Base-by-base conservation (phyloP, 2,329 filamentous ascomycete genomes). In the Cadophora malorum region DNA sequence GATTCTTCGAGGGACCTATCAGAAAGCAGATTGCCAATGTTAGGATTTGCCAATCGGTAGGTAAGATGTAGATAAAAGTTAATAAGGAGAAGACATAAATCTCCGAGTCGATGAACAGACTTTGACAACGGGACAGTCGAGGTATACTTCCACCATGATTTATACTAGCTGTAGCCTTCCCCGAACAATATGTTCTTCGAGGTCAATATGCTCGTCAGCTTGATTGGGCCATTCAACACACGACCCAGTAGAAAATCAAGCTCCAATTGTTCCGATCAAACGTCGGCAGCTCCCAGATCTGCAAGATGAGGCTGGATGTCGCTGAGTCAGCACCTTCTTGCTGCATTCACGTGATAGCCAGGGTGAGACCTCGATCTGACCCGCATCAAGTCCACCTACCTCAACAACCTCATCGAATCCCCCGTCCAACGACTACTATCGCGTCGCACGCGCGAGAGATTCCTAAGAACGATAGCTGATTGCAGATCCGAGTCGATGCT, bases 401-500 rank as follows among this genome's bases (percentile, higher is more conserved):
- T 19, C 56, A 45, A 45, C 33, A 59, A 28, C 56, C 12, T 19
- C 56, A 59, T 59, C 21, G 33, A 41, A 19, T 23, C 10, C n/a
- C 1, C 41, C 50, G 35, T 45, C 52, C 50, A n/a, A 28, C 31
- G 3, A 16, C 35, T 31, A 49, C 45, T 31, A n/a, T 45, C 59
- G 59, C 45, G 28, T n/a, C 41, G 31, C 49, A 9, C 50, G 49
- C 62, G 62, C 35, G 21, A 35, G 23, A 41, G 21, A 41, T 35
- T 35, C 28, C 62, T 31, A 45, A 50, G n/a, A 64, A 12, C 63
- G 35, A 49, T 7, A n/a, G 23, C 55, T 8, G 16, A 41, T 49
- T 55, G 16, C 62, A 47, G 38, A 49, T 23, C 35, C 23, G 47
- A 61, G 58, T 41, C 64, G 63, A 65, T 65, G 45, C 41, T 38